Percentiles rank a stretch among this genome's conserved stretches.
These are phyloP conservation scores for Mycena latifolia DNA, from an alignment of 768 basidiomycete genomes.

Conservation along the genomic window DNA sequence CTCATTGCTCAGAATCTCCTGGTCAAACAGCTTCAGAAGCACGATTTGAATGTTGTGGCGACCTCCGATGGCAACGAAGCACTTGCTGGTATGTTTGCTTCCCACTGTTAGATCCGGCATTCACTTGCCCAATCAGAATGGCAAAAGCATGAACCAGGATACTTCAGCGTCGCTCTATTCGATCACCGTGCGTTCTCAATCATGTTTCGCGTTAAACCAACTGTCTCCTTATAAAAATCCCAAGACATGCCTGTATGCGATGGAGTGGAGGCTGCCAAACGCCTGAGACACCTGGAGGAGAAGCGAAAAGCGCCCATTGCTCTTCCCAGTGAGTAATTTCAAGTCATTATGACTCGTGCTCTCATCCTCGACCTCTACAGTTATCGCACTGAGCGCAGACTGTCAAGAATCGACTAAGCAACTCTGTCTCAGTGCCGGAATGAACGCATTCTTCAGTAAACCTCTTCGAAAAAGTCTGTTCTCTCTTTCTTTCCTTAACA, in stretches of 20 bases:
- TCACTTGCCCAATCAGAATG: constrained; percentile 59
- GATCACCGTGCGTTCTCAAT: constrained; percentile 71
- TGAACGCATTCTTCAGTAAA: constrained; percentile 84
- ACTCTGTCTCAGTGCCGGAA: constrained; percentile 82
- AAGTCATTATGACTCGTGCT: neutral
- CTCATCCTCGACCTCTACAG: constrained; percentile 46
- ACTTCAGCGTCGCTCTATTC: constrained; percentile 78
- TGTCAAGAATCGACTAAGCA: constrained; percentile 83
- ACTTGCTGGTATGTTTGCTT: constrained; percentile 56
- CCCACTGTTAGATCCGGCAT: constrained; percentile 3
- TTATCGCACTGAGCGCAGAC: constrained; percentile 81
- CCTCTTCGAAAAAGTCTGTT: constrained; percentile 70
- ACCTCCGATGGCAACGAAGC: constrained; percentile 80
- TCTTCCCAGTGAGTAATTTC: constrained; percentile 64
- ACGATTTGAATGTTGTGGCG: constrained; percentile 69
- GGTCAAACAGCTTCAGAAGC: constrained; percentile 74
- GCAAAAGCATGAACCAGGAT: constrained; percentile 75
- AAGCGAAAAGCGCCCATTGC: constrained; percentile 62
- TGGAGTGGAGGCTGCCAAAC: constrained; percentile 80
- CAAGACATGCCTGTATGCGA: constrained; percentile 85
- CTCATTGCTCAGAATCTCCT: constrained; percentile 76
- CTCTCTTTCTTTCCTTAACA: neutral
- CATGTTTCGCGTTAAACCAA: neutral
- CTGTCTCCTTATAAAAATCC: constrained; percentile 12
- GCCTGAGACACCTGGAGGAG: constrained; percentile 68